Evolutionary conservation across 306 rosid genomes (phyloP).

Genomic region (Ziziphus jujuba): DNA sequence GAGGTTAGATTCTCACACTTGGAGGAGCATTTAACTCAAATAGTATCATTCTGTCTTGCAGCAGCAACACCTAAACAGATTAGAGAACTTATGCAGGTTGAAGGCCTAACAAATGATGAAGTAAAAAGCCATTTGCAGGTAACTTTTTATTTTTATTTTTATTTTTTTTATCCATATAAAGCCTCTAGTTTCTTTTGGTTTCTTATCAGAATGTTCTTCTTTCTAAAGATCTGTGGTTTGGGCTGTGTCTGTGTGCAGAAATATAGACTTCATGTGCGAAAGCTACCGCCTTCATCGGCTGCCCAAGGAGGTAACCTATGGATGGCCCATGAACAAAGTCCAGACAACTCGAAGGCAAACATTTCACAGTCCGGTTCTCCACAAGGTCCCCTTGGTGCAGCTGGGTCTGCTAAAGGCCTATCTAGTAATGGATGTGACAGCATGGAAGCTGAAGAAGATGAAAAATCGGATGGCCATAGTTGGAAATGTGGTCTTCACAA

Average conservation of each 20-base stretch:
- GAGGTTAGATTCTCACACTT: too few relatives aligned
- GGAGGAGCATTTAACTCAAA: too few relatives aligned
- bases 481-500: constrained; percentile 54
- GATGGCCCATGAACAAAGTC: constrained; percentile 44
- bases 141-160: constrained; percentile 4
- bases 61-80: constrained; percentile 97
- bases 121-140: constrained; percentile 97
- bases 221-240: neutral
- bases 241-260: constrained; percentile 48
- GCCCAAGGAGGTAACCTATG: constrained; percentile 33
- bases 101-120: constrained; percentile 90
- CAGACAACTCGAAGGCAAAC: constrained; percentile 49
- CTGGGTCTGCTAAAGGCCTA: constrained; percentile 51
- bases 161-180: neutral
- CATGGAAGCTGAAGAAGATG: constrained; percentile 67
- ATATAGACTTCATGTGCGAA: constrained; percentile 82
- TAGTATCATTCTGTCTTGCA: constrained; percentile 31
- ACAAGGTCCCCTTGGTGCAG: constrained; percentile 56
- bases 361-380: constrained; percentile 62
- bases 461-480: constrained; percentile 74
- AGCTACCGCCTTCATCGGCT: constrained; percentile 44
- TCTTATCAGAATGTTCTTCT: neutral
- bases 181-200: too few relatives aligned
- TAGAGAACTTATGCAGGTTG: constrained; percentile 85
- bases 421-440: constrained; percentile 57